Percentiles rank a stretch among this genome's conserved stretches.
Conservation (phyloP, 2,329 filamentous ascomycete genomes). For the Pyrenochaeta sp. region DNA sequence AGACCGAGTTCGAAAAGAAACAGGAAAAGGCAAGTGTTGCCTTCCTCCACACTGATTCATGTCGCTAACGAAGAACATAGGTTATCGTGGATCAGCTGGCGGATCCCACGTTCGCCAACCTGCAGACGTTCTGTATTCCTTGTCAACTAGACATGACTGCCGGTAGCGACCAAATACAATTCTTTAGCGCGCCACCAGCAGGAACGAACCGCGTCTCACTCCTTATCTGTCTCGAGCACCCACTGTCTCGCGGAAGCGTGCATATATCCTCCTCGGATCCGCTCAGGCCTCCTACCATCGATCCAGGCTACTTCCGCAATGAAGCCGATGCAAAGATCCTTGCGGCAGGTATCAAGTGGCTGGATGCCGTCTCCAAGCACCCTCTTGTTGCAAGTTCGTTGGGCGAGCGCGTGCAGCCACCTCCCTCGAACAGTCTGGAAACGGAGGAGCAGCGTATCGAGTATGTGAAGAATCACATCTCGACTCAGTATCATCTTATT, state of each 20-base stretch:
- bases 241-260: background rate
- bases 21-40: background rate
- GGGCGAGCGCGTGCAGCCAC: slow-evolving; percentile 1
- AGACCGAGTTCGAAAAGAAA: background rate
- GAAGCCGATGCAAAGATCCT: background rate
- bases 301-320: background rate
- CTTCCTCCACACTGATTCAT: background rate
- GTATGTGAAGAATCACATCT: slow-evolving; percentile 1
- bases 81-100: background rate
- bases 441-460: background rate
- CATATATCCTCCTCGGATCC: slow-evolving; percentile 1
- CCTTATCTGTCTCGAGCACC: slow-evolving; percentile 1
- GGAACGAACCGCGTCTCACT: background rate
- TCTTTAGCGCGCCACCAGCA: background rate
- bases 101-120: background rate
- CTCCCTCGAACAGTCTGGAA: background rate
- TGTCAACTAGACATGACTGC: background rate
- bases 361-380: background rate
- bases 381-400: background rate
- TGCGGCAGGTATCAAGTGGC: background rate
- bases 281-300: background rate
- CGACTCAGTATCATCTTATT: slow-evolving; percentile 1
- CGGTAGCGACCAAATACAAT: background rate
- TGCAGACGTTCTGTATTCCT: background rate
- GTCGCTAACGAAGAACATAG: background rate